phyloP scores from a whole-genome alignment of 169 alveolate species.

The Plasmodium berghei region DNA sequence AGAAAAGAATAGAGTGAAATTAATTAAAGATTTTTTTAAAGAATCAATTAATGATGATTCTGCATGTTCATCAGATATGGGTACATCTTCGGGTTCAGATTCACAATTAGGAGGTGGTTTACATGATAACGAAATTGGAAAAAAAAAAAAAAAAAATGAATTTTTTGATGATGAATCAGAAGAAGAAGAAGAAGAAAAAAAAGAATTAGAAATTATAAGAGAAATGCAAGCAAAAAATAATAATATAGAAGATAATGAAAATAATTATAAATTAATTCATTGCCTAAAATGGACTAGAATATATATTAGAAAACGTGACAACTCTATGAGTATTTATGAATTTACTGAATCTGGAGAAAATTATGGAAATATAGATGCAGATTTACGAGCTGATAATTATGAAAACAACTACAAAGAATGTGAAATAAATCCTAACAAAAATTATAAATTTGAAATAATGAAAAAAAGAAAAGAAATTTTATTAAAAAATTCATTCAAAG shows the following conservation, averaged over 20 bases:
- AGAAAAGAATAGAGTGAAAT: not conserved
- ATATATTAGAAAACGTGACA: constrained; percentile 16
- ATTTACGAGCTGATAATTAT: not conserved
- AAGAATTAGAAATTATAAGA: constrained; percentile 53
- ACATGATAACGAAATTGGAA: not conserved
- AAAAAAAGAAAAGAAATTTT: constrained; percentile 7
- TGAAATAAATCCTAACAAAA: not conserved
- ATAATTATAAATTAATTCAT: constrained; percentile 57
- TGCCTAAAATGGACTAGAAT: constrained; percentile 68
- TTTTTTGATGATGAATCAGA: constrained; percentile 9
- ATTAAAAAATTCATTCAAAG: constrained; percentile 18
- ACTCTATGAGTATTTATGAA: not conserved
- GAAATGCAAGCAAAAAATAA: constrained; percentile 55
- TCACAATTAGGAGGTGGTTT: not conserved
- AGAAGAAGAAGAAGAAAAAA: constrained; percentile 56
- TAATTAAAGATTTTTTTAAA: not conserved
- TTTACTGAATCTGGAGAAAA: not conserved
- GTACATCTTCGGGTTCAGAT: not conserved
- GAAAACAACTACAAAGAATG: not conserved
- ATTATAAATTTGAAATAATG: not conserved
- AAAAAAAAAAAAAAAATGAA: not conserved
- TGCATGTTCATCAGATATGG: not conserved
- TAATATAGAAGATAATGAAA: constrained; percentile 25
- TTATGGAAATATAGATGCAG: not conserved
- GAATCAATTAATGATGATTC: not conserved